Conservation (phyloP, 192 early-diverging fungal genomes). For the Linnemannia exigua region DNA sequence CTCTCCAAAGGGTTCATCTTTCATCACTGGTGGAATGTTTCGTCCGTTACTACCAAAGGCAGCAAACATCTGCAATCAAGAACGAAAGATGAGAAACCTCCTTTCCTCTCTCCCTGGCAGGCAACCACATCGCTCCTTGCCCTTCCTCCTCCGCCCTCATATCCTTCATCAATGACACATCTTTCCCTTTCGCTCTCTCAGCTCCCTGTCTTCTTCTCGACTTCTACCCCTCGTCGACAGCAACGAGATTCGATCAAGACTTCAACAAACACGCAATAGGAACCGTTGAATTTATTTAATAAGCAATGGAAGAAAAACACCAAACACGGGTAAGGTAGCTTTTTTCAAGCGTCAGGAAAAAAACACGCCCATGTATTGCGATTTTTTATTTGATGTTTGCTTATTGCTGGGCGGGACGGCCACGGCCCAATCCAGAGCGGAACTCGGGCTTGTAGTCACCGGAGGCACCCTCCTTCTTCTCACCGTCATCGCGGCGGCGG, state of each 20-base stretch:
- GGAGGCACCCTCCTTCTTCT: slow-evolving; percentile 93
- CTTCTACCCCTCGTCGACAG: no score
- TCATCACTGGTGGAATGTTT: no score
- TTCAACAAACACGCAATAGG: background rate
- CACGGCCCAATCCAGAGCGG: slow-evolving; percentile 94
- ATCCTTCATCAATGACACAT: background rate
- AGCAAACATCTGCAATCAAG: no score
- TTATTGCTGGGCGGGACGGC: slow-evolving; percentile 63
- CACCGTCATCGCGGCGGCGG: slow-evolving; percentile 84
- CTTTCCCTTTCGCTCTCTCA: background rate
- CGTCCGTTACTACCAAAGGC: no score
- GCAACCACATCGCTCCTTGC: background rate
- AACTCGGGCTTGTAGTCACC: slow-evolving; percentile 98
- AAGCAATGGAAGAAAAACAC: background rate
- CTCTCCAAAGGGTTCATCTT: no score
- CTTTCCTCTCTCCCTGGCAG: background rate
- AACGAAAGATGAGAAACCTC: no score
- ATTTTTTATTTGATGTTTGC: slow-evolving; percentile 18
- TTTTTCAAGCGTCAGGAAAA: background rate
- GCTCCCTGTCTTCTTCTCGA: background rate
- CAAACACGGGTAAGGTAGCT: background rate
- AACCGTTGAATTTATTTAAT: slow-evolving; percentile 26
- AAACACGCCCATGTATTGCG: slow-evolving; percentile 16
- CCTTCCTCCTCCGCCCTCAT: no score
- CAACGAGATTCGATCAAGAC: no score